Percentiles rank a stretch among this genome's conserved stretches.
Conservation (phyloP, 2,329 filamentous ascomycete genomes). For the Hypoxylon sp. region DNA sequence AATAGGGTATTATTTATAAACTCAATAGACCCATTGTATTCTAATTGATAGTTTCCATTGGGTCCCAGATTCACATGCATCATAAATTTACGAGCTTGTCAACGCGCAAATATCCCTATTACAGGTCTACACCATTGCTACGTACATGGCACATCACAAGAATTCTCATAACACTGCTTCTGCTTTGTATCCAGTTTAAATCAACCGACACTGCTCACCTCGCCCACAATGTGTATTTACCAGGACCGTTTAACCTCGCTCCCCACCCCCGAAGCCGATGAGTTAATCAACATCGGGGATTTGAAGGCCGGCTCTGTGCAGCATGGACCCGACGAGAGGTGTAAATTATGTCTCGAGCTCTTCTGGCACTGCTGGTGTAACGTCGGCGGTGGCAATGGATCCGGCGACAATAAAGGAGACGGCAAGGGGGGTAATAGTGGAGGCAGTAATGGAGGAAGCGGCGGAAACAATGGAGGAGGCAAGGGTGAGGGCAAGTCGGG, state of each 20-base stretch:
- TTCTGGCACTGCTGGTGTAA: not conserved
- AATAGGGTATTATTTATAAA: not conserved
- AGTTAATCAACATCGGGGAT: not conserved
- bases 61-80: no score
- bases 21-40: not conserved
- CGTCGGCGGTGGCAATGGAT: not conserved
- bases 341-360: not conserved
- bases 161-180: not conserved
- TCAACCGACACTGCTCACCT: not conserved
- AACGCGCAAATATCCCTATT: no score
- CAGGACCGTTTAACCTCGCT: not conserved
- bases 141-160: no score
- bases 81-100: no score
- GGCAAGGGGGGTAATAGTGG: not conserved
- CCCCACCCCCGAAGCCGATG: not conserved
- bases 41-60: no score
- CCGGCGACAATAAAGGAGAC: not conserved
- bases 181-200: not conserved
- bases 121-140: no score
- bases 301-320: not conserved
- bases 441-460: not conserved
- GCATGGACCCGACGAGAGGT: not conserved
- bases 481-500: not conserved
- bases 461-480: not conserved
- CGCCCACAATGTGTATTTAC: not conserved